Percentiles rank a stretch among this genome's conserved stretches.
phyloP scores from a whole-genome alignment of 257 asterid genomes.

The Lycium ferocissimum region DNA sequence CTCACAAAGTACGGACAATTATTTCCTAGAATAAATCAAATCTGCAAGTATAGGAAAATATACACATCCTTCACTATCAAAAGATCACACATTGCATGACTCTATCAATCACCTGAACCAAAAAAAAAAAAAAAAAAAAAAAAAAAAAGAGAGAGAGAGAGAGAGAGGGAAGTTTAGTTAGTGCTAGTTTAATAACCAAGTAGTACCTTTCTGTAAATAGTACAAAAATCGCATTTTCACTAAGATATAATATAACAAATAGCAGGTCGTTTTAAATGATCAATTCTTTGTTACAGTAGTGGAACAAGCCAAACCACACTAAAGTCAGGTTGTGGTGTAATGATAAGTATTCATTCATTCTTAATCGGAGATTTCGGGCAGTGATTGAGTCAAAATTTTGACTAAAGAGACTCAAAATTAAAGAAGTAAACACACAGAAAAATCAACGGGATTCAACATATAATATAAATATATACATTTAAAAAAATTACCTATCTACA shows the following conservation, averaged over 20 bases:
- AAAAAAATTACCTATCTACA: too few species aligned
- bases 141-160: neutral
- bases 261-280: neutral
- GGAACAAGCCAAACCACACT: neutral
- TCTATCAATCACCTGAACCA: slow-evolving; percentile 51
- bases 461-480: neutral
- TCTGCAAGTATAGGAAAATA: slow-evolving; percentile 35
- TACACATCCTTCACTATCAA: slow-evolving; percentile 10
- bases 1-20: slow-evolving; percentile 62
- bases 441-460: neutral
- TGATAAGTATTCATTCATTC: neutral
- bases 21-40: slow-evolving; percentile 49
- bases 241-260: neutral
- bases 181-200: neutral
- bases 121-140: neutral
- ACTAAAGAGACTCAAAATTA: neutral
- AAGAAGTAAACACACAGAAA: neutral
- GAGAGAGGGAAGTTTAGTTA: neutral
- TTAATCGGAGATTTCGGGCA: neutral
- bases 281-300: neutral
- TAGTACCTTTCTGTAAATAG: slow-evolving; percentile 18
- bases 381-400: rapidly evolving
- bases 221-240: neutral
- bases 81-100: slow-evolving; percentile 47
- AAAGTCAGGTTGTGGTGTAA: neutral